A percentile compares a stretch with the other conserved stretches of the same genome.
These are phyloP conservation scores for Ogataea nonfermentans DNA, from an alignment of 805 yeast genomes.

Conservation along the genomic window DNA sequence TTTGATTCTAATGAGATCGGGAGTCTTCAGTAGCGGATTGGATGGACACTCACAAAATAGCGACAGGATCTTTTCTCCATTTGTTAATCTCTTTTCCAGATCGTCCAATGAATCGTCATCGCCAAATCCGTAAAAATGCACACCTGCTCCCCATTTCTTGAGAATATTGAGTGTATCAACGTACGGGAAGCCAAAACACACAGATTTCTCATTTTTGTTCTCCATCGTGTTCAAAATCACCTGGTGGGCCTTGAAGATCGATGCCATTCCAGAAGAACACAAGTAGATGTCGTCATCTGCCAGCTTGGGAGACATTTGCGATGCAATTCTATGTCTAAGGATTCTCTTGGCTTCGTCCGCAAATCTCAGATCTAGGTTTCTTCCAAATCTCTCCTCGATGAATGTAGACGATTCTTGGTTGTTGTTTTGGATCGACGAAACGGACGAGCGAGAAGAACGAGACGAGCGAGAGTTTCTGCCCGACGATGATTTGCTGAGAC, in stretches of 20 bases:
- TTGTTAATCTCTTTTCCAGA: constrained; percentile 57
- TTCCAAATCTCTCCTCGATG: constrained; percentile 87
- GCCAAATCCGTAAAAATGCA: constrained; percentile 80
- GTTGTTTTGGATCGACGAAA: constrained; percentile 20
- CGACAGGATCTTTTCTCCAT: constrained; percentile 68
- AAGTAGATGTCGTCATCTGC: constrained; percentile 67
- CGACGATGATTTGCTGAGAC: constrained; percentile 3
- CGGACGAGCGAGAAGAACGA: constrained; percentile 30
- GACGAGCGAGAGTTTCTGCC: constrained; percentile 19
- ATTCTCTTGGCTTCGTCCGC: constrained; percentile 75
- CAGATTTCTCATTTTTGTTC: constrained; percentile 53
- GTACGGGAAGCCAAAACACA: constrained; percentile 95
- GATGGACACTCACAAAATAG: constrained; percentile 94
- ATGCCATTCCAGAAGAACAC: constrained; percentile 90
- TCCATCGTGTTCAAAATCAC: constrained; percentile 21
- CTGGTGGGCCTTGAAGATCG: constrained; percentile 80
- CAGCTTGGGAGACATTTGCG: constrained; percentile 44
- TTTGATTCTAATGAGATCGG: constrained; percentile 66
- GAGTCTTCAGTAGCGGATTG: constrained; percentile 86
- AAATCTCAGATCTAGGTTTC: constrained; percentile 76
- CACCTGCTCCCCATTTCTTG: constrained; percentile 89
- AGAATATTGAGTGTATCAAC: constrained; percentile 87
- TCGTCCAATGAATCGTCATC: constrained; percentile 67
- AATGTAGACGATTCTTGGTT: constrained; percentile 58
- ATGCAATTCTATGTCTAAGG: constrained; percentile 71